Percentiles rank a stretch among this genome's conserved stretches.
Evolutionary conservation across 1,139 yeast species (phyloP).

Genomic region (Saccharomycopsis crataegensis): DNA sequence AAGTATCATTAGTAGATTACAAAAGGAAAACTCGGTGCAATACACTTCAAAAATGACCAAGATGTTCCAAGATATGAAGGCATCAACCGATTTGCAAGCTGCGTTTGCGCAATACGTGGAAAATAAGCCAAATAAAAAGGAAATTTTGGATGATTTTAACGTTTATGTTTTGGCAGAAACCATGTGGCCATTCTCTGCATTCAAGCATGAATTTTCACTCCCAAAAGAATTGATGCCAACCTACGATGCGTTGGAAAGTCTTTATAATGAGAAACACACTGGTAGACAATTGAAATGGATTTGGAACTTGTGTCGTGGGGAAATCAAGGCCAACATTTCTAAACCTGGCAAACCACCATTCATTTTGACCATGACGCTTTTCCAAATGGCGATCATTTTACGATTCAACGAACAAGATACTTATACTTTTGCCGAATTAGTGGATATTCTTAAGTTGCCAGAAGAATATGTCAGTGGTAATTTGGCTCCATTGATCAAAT

Average conservation of each 20-base stretch:
- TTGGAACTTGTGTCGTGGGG: slow-evolving; percentile 94
- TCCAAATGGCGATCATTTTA: slow-evolving; percentile 78
- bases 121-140: slow-evolving; percentile 29
- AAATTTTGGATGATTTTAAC: slow-evolving; percentile 52
- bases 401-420: slow-evolving; percentile 65
- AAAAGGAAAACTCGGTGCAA: slow-evolving; percentile 86
- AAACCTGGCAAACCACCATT: slow-evolving; percentile 82
- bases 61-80: slow-evolving; percentile 92
- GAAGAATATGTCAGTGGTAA: slow-evolving; percentile 64
- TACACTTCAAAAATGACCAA: slow-evolving; percentile 91
- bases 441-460: slow-evolving; percentile 62
- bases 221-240: slow-evolving; percentile 61
- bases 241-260: slow-evolving; percentile 57
- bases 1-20: slow-evolving; percentile 74
- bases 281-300: slow-evolving; percentile 93
- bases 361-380: slow-evolving; percentile 70
- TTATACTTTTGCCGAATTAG: slow-evolving; percentile 54
- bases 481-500: slow-evolving; percentile 70
- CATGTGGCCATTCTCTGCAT: slow-evolving; percentile 76
- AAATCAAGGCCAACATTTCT: slow-evolving; percentile 79
- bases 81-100: slow-evolving; percentile 70
- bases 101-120: slow-evolving; percentile 51
- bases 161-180: slow-evolving; percentile 80
- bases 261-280: slow-evolving; percentile 68
- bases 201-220: slow-evolving; percentile 42